Evolutionary conservation across 2,329 filamentous ascomycete species (phyloP), one percentile per base, ranked within the genome.

Genomic region (Cadophora sp.): DNA sequence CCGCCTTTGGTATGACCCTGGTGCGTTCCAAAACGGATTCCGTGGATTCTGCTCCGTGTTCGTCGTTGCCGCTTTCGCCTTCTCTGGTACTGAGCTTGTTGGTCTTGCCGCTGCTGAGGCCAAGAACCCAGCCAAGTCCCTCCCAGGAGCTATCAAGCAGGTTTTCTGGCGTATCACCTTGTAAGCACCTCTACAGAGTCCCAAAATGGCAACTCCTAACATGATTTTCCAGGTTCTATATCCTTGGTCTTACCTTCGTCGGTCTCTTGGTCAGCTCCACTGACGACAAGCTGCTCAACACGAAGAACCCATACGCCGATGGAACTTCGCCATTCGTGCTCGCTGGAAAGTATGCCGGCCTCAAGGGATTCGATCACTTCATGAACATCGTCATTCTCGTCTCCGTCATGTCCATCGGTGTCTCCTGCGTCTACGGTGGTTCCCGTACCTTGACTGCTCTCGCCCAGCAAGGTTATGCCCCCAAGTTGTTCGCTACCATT

Each of bases 351-450:
- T 90, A 93, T 70, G 93, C 93, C 2, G 90, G 92, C 18, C 96
- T 97, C 73, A 81, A 86, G 58, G 90, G 90, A 1, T 86, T 97
- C 3, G 92, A 93, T 1, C 93, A 90, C 0, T 87, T 97, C 68
- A 96, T 97, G 91, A 97, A 97, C 79, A 89, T 89, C 45, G 92
- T 97, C 71, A 97, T 97, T 78, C 88, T 97, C 77, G 88, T 97
- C 68, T 91, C 94, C 30, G 93, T 97, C 33, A 82, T 97, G 39
- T 96, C 92, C 0, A 94, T 97, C 68, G 93, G 94, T 66, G 97
- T 97, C 80, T 95, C 92, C 11, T 90, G 93, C 71, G 91, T 97
- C 68, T 97, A 97, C 75, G 94, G 93, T 56, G 94, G 92, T 30
- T 96, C 92, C 1, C 90, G 94, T 72, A 97, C 94, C 2, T 87